A percentile compares a stretch with the other conserved stretches of the same genome.
phyloP scores from a whole-genome alignment of 2,329 filamentous ascomycete species.

The Gremmenia infestans region DNA sequence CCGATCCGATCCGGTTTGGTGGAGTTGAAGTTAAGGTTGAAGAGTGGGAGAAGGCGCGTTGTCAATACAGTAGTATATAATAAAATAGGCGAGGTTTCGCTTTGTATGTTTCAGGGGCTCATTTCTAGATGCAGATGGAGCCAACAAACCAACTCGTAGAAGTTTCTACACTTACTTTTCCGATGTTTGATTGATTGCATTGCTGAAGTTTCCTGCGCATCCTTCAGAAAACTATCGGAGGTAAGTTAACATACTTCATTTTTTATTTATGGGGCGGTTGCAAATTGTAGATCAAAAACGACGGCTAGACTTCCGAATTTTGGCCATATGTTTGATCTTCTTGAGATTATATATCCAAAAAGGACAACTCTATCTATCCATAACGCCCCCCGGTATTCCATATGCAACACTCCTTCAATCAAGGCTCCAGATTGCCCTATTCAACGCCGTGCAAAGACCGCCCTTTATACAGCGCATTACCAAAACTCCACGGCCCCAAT shows the following conservation, averaged over 20 bases:
- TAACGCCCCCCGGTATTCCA: neutral
- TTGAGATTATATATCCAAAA: neutral
- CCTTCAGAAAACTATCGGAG: too few species aligned
- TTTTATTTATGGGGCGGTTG: neutral
- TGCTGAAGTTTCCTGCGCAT: too few species aligned
- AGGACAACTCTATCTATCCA: neutral
- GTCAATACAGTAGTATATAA: neutral
- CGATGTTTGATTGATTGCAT: too few species aligned
- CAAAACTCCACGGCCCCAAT: neutral
- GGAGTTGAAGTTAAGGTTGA: neutral
- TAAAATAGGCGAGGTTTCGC: neutral
- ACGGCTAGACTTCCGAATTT: too few species aligned
- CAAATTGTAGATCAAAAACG: neutral
- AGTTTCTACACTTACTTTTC: too few species aligned
- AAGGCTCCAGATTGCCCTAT: neutral
- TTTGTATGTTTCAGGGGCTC: neutral
- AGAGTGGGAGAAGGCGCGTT: slow-evolving; percentile 1
- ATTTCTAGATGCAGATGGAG: neutral
- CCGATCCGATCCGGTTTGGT: too few species aligned
- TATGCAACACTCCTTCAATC: neutral
- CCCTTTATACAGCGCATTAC: neutral
- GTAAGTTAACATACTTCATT: too few species aligned
- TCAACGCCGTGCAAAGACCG: neutral
- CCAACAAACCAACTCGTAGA: neutral
- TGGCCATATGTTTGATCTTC: neutral